These are phyloP conservation scores for Starmera pachycereana DNA, from an alignment of 805 yeast species.

Conservation along the genomic window DNA sequence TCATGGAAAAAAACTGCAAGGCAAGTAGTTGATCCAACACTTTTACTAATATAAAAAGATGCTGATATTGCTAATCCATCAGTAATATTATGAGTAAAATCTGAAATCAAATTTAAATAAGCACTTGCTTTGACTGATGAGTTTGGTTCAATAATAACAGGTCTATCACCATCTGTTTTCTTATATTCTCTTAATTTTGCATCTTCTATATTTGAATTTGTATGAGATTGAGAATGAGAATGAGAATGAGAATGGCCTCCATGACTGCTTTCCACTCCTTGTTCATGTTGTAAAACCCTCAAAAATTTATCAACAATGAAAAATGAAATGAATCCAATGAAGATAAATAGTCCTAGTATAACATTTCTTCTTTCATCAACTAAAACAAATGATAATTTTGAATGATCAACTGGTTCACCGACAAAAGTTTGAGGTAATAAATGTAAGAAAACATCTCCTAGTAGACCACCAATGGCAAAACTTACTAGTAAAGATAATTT, in stretches of 20 bases:
- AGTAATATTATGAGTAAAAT: slow-evolving; percentile 63
- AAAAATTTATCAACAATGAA: slow-evolving; percentile 52
- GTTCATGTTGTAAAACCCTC: slow-evolving; percentile 35
- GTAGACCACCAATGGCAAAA: slow-evolving; percentile 67
- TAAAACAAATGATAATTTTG: slow-evolving; percentile 31
- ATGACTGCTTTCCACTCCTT: slow-evolving; percentile 12
- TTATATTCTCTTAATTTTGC: slow-evolving; percentile 10
- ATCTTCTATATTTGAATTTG: slow-evolving; percentile 2
- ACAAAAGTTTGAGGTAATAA: slow-evolving; percentile 58
- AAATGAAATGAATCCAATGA: slow-evolving; percentile 51
- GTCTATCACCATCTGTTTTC: slow-evolving; percentile 17
- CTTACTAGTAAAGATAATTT: slow-evolving; percentile 46
- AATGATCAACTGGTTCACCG: slow-evolving; percentile 36
- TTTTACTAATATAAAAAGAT: slow-evolving; percentile 49
- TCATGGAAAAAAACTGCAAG: slow-evolving; percentile 69
- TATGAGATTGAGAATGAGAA: slow-evolving; percentile 33
- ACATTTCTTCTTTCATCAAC: slow-evolving; percentile 42
- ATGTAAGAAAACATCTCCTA: slow-evolving; percentile 70
- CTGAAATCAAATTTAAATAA: slow-evolving; percentile 57
- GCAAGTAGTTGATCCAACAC: slow-evolving; percentile 58
- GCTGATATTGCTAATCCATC: slow-evolving; percentile 72
- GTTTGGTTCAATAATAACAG: slow-evolving; percentile 24
- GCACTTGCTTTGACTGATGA: slow-evolving; percentile 35
- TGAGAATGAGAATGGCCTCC: slow-evolving; percentile 35
- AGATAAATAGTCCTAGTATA: slow-evolving; percentile 42